Percentiles rank a stretch among this genome's conserved stretches.
These are phyloP conservation scores for Gillenia trifoliata DNA, from an alignment of 306 rosid genomes.

Conservation along the genomic window DNA sequence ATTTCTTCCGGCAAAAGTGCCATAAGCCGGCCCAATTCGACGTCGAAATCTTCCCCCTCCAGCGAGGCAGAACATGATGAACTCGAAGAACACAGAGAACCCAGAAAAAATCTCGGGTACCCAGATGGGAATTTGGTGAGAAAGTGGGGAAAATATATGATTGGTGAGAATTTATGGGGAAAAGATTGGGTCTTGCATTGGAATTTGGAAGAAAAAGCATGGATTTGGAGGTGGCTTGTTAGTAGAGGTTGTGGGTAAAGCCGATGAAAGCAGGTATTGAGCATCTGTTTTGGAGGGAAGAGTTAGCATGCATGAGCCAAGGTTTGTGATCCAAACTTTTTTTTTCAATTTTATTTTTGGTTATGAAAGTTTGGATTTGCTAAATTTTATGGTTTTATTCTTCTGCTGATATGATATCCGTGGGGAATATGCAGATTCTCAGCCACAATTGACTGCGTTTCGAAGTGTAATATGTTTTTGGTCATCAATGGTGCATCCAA, in stretches of 20 bases:
- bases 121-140: slow-evolving; percentile 30
- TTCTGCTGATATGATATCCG: not conserved
- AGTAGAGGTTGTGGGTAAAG: slow-evolving; percentile 28
- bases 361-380: not conserved
- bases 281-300: slow-evolving; percentile 75
- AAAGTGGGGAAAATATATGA: slow-evolving; percentile 17
- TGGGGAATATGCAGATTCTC: not conserved
- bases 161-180: slow-evolving; percentile 1
- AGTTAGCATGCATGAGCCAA: not conserved
- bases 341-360: not conserved
- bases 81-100: slow-evolving; percentile 16
- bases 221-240: slow-evolving; percentile 15
- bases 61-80: slow-evolving; percentile 22
- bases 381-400: not conserved
- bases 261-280: slow-evolving; percentile 24
- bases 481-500: not conserved
- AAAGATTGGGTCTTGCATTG: slow-evolving; percentile 27
- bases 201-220: slow-evolving; percentile 17
- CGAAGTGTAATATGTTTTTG: not conserved
- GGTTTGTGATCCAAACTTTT: not conserved
- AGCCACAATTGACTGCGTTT: slow-evolving; percentile 1
- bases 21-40: slow-evolving; percentile 67
- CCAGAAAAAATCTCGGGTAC: slow-evolving; percentile 20
- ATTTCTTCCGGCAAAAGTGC: slow-evolving; percentile 74
- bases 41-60: slow-evolving; percentile 55